Evolutionary conservation across 495 filamentous ascomycete species (phyloP), one percentile per base, ranked within the genome.

Genomic region (Neurospora sp.): DNA sequence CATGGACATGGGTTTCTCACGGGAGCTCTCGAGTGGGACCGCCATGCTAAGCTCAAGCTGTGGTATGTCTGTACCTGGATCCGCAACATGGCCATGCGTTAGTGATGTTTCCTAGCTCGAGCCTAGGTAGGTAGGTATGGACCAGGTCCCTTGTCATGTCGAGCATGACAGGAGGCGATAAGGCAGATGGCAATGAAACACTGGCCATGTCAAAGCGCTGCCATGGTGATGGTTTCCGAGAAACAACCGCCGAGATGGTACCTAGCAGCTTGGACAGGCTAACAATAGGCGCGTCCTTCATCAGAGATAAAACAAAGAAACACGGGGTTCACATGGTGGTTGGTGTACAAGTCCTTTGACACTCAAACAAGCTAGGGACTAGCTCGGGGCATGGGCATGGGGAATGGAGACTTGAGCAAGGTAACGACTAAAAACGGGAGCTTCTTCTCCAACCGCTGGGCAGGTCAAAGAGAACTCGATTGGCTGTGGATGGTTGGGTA

Each of bases 341-440:
- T 72, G 22, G 71, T 73, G 68, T 31, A 72, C 37, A 71, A 72
- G 69, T 35, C 53, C 53, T 65, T 65, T 18, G 73, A 48, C 18
- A 59, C 42, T 76, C 79, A 78, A 76, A 79, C 78, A 75, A 73
- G 76, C 76, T 77, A 77, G 73, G 71, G 20, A 59, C 27, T 41
- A 45, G 68, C 27, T 59, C 44, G 72, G 44, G 68, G 68, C 35
- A 71, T 35, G 41, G 72, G 44, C 35, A 37, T 37, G 74, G 45
- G 70, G 70, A 45, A 70, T 71, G 68, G 41, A 69, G 38, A 45
- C 65, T 68, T 41, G 65, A 72, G 74, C 70, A 74, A 69, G 72
- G 69, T 72, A n/a, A 72, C 40, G 40, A 40, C 40, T 71, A 37
- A 37, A 37, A 71, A 42, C 70, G 74, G 74, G 37, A 14, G n/a